These are phyloP conservation scores for Metschnikowia gelsemii DNA, from an alignment of 805 yeast species.

Conservation along the genomic window DNA sequence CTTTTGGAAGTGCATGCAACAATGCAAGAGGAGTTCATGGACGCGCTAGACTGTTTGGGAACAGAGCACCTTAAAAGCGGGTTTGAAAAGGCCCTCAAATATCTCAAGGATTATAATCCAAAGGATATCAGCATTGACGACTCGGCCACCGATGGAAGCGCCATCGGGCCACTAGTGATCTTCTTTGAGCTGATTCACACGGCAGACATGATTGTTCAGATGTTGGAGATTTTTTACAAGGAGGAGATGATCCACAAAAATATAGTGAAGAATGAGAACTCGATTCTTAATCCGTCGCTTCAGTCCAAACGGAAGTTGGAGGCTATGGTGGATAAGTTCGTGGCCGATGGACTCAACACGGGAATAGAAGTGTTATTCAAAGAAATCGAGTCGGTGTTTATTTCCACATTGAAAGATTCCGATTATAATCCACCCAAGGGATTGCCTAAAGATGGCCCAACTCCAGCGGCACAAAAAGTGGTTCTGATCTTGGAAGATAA, in stretches of 20 bases:
- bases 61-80: constrained; percentile 80
- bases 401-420: constrained; percentile 53
- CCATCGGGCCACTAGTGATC: constrained; percentile 79
- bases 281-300: constrained; percentile 74
- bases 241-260: constrained; percentile 66
- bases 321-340: constrained; percentile 75
- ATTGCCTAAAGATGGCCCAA: constrained; percentile 33
- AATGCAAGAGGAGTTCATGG: constrained; percentile 63
- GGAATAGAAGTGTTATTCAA: constrained; percentile 86
- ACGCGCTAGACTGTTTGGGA: constrained; percentile 61
- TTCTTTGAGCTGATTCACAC: constrained; percentile 90
- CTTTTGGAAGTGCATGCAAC: constrained; percentile 37
- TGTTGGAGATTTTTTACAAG: constrained; percentile 86
- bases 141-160: constrained; percentile 21
- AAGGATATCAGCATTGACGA: constrained; percentile 29
- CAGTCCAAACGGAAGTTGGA: constrained; percentile 82
- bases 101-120: constrained; percentile 73
- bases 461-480: constrained; percentile 64
- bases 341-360: constrained; percentile 89
- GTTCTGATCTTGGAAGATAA: constrained; percentile 67
- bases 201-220: constrained; percentile 89
- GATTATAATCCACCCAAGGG: constrained; percentile 56
- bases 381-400: constrained; percentile 66
- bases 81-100: constrained; percentile 72
- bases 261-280: constrained; percentile 67